Evolutionary conservation across 441 rosid genomes (phyloP), one percentile per base, ranked within the genome.

Genomic region (Erodium moschatum): DNA sequence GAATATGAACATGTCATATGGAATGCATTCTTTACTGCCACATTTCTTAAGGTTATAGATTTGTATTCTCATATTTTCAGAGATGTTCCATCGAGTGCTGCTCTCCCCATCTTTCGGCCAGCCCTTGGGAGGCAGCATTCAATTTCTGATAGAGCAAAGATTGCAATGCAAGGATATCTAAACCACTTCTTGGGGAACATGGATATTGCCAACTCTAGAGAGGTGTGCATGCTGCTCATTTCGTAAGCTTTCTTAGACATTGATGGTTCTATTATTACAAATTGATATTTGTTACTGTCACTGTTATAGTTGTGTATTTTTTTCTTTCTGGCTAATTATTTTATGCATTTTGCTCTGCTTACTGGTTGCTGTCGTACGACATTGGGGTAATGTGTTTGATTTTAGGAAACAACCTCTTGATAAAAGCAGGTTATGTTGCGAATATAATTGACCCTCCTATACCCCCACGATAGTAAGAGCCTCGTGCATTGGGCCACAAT

Each of bases 81-180:
- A 85, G 87, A 92, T 86, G 96, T 95, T 85, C 99, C 99, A 13
- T 90, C 99, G 58, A 92, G 85, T 71, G 99, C 99, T 76, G 99
- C 95, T 74, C 81, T 95, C 72, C 92, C 96, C 29, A 88, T 95
- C 73, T 85, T 95, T 70, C 94, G 97, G 69, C 99, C 99, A 19
- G 87, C 89, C 38, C 73, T 95, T 72, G 95, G 96, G 71, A 88
- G 97, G 81, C 99, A 92, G 75, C 85, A 91, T 75, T 89, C 99
- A 1, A 84, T 95, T 75, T 86, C 99, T 0, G 96, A 85, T 54
- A 84, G 90, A 78, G 96, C 96, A 58, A 95, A 92, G 85, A 85
- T 84, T 77, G 97, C 99, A 54, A 95, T 95, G 99, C 98, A 95
- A 72, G 90, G 86, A 72, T 95, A 95, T 77, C 75, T 95, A 75